phyloP scores from a whole-genome alignment of 2,329 filamentous ascomycete genomes.

The Didymella glomerata region DNA sequence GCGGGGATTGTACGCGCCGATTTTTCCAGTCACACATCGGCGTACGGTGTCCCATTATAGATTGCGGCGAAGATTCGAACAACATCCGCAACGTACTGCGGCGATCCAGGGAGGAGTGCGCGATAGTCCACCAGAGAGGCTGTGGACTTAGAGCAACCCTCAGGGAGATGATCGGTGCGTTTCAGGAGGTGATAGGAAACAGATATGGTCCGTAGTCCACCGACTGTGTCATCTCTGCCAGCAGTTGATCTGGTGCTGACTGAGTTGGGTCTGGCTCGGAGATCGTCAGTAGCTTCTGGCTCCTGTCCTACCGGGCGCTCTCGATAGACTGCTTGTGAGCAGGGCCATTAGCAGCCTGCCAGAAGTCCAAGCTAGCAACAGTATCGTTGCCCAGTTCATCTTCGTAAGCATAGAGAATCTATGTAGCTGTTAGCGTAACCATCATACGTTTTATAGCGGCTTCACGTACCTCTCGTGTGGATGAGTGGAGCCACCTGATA shows the following conservation, averaged over 20 bases:
- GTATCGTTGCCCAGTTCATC: constrained; percentile 93
- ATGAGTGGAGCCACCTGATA: constrained; percentile 96
- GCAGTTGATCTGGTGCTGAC: not conserved
- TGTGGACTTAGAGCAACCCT: too few species aligned
- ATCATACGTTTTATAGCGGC: too few species aligned
- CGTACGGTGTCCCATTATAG: not conserved
- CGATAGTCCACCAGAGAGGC: too few species aligned
- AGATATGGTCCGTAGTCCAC: not conserved
- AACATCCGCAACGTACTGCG: not conserved
- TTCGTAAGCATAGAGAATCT: constrained; percentile 98
- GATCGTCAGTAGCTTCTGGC: constrained; percentile 22
- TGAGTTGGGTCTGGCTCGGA: not conserved
- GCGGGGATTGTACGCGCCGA: not conserved
- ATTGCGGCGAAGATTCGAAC: not conserved
- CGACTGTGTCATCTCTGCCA: not conserved
- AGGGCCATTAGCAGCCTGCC: constrained; percentile 59
- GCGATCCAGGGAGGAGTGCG: not conserved
- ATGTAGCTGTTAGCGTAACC: constrained; percentile 4
- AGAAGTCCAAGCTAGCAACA: constrained; percentile 95
- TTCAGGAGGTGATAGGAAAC: not conserved
- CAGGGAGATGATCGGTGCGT: too few species aligned
- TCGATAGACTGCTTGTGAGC: constrained; percentile 41
- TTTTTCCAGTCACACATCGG: not conserved
- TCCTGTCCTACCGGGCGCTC: constrained; percentile 39
- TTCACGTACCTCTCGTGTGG: constrained; percentile 83